Evolutionary conservation across 352 stramenopile genomes (phyloP).

Genomic region (Phytopythium cucurbitacearum): DNA sequence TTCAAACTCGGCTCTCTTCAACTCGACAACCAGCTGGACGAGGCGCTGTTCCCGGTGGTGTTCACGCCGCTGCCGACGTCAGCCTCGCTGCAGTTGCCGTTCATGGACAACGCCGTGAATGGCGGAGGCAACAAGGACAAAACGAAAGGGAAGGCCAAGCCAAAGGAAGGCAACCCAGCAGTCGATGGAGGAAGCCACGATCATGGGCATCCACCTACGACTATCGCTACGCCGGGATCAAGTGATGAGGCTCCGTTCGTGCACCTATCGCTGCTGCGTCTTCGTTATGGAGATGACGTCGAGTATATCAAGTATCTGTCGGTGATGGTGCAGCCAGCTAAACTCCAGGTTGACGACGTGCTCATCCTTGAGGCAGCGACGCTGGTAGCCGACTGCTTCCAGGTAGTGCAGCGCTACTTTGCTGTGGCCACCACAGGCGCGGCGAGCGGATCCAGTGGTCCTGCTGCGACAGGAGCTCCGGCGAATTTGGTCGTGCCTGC

Average conservation of each 20-base stretch:
- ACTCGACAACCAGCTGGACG: constrained; percentile 77
- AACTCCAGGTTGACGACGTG: constrained; percentile 61
- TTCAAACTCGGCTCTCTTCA: constrained; percentile 80
- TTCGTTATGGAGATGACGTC: constrained; percentile 77
- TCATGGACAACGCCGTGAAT: neutral
- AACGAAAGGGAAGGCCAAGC: neutral
- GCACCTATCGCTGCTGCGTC: constrained; percentile 71
- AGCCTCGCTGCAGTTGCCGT: neutral
- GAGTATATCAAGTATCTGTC: constrained; percentile 89
- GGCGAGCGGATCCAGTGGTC: neutral
- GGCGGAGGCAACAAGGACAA: constrained; percentile 13
- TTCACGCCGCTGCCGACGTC: constrained; percentile 69
- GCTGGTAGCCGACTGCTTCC: constrained; percentile 37
- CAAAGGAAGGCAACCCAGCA: constrained; percentile 12
- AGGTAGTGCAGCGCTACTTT: constrained; percentile 37
- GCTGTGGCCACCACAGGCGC: neutral
- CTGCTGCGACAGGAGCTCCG: neutral
- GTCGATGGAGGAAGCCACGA: neutral
- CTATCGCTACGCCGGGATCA: neutral
- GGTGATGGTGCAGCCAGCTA: constrained; percentile 68
- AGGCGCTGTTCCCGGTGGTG: constrained; percentile 76
- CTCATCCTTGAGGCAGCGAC: constrained; percentile 41
- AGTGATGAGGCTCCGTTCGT: constrained; percentile 38
- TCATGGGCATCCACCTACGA: neutral
- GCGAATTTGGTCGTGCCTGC: too few species aligned